These are phyloP conservation scores for Huntiella savannae DNA, from an alignment of 2,329 filamentous ascomycete genomes.

Conservation along the genomic window DNA sequence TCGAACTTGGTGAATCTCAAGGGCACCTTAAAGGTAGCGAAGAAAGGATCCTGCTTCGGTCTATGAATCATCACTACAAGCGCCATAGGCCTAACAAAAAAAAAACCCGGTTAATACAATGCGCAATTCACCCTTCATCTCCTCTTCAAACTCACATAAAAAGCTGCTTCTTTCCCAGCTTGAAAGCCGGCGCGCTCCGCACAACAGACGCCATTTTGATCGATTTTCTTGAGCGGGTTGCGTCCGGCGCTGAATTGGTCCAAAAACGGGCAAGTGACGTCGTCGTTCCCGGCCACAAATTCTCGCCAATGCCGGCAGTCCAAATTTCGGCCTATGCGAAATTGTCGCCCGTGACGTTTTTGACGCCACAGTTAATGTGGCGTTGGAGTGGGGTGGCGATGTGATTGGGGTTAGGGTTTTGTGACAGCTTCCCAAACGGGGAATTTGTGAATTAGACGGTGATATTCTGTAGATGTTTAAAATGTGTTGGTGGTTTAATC, in stretches of 20 bases:
- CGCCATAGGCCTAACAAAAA: conserved; percentile 50
- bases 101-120: too few species aligned
- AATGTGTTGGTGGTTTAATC: neutral
- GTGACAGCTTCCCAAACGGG: neutral
- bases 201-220: conserved; percentile 22
- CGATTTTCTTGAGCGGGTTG: neutral
- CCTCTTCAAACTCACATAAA: conserved; percentile 28
- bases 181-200: conserved; percentile 25
- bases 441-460: neutral
- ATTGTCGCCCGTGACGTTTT: conserved; percentile 2
- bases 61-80: conserved; percentile 59
- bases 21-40: conserved; percentile 79
- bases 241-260: neutral
- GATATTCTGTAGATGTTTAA: neutral
- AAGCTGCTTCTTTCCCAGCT: conserved; percentile 33
- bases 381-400: neutral
- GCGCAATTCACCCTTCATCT: too few species aligned
- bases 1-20: conserved; percentile 92
- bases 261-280: neutral
- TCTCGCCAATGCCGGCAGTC: neutral
- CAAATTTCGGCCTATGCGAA: neutral
- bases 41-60: conserved; percentile 52
- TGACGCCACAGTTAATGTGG: conserved; percentile 2
- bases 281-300: neutral
- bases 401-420: neutral